Conservation (phyloP, 257 asterid species). For the Euphrasia confusa region DNA sequence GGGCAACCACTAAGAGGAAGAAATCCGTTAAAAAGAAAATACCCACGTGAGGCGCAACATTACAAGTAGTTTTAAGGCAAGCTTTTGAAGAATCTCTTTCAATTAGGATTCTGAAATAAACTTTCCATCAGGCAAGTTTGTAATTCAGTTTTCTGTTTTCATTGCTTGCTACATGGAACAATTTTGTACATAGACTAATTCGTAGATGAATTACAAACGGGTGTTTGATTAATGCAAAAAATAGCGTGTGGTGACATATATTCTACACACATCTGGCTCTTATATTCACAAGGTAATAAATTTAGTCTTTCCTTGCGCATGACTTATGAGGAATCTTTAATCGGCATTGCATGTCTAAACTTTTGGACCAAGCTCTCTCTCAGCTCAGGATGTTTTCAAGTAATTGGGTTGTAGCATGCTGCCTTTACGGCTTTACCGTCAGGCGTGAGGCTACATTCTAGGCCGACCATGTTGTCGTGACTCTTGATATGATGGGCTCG, state of each 20-base stretch:
- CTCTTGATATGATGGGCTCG: no score
- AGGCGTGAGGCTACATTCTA: no score
- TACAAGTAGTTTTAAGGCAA: slow-evolving; percentile 13
- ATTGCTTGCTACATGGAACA: slow-evolving; percentile 15
- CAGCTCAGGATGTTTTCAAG: no score
- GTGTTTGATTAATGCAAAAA: background rate
- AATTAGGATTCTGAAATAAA: slow-evolving; percentile 1
- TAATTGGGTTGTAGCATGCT: no score
- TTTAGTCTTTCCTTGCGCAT: no score
- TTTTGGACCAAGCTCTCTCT: no score
- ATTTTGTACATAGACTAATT: slow-evolving; percentile 25
- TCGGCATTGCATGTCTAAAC: no score
- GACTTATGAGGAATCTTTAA: no score
- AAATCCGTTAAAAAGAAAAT: slow-evolving; percentile 56
- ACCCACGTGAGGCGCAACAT: slow-evolving; percentile 28
- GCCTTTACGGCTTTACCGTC: no score
- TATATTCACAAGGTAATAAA: no score
- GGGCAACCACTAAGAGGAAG: slow-evolving; percentile 44
- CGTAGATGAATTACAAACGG: slow-evolving; percentile 18
- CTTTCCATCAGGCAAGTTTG: background rate
- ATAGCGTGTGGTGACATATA: slow-evolving; percentile 21
- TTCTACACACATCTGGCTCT: slow-evolving; percentile 22
- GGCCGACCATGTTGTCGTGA: no score
- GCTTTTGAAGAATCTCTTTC: slow-evolving; percentile 13
- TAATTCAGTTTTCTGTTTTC: slow-evolving; percentile 16